phyloP scores from a whole-genome alignment of 2,329 filamentous ascomycete species.

The Ophiosphaerella herpotricha region DNA sequence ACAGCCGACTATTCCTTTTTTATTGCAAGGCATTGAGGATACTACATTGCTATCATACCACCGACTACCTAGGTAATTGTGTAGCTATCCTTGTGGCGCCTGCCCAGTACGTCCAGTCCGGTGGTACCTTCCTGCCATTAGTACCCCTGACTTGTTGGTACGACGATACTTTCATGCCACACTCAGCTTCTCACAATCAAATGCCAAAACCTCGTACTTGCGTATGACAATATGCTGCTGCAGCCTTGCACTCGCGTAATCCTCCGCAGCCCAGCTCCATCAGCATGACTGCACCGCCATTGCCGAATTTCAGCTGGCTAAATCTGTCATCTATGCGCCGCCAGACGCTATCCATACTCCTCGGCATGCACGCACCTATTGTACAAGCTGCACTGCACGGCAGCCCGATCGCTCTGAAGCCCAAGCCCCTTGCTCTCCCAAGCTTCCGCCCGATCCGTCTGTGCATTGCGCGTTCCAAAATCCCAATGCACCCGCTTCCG shows the following conservation, averaged over 20 bases:
- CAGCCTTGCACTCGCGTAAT: too few relatives aligned
- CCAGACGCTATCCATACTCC: not conserved
- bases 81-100: not conserved
- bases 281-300: too few relatives aligned
- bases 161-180: not conserved
- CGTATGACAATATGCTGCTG: too few relatives aligned
- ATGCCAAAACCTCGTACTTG: too few relatives aligned
- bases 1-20: not conserved
- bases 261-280: too few relatives aligned
- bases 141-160: not conserved
- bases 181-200: too few relatives aligned
- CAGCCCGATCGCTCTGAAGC: not conserved
- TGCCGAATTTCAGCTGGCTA: not conserved
- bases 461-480: conserved; percentile 35
- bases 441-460: conserved; percentile 45
- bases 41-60: too few relatives aligned
- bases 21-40: too few relatives aligned
- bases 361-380: too few relatives aligned
- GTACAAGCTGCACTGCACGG: too few relatives aligned
- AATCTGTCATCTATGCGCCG: not conserved
- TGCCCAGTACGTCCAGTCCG: too few relatives aligned
- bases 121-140: not conserved
- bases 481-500: conserved; percentile 30
- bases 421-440: conserved; percentile 16
- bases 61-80: too few relatives aligned